Conservation (phyloP, 345 rosid species). For the Pistacia integerrima region DNA sequence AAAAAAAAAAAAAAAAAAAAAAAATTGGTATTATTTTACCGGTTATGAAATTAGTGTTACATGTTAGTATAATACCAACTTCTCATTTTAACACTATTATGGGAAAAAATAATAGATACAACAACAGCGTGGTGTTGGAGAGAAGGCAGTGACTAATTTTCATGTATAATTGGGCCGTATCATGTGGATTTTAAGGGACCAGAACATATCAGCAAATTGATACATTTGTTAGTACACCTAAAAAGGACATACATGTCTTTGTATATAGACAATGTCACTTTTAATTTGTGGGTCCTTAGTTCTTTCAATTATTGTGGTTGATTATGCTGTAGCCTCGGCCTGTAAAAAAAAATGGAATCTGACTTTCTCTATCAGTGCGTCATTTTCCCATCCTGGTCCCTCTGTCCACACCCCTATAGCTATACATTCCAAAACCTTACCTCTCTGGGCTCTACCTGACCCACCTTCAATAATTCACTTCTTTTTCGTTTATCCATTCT, state of each 20-base stretch:
- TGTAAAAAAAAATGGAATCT: conserved; percentile 8
- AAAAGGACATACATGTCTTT: conserved; percentile 25
- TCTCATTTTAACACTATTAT: no score
- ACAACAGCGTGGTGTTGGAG: no score
- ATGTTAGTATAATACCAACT: no score
- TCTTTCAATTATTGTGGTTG: conserved; percentile 35
- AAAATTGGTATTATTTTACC: no score
- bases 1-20: no score
- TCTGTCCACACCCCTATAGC: background rate
- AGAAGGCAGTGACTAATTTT: no score
- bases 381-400: conserved; percentile 18
- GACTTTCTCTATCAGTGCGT: conserved; percentile 21
- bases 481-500: background rate
- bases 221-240: background rate
- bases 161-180: no score
- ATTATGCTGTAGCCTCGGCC: conserved; percentile 11
- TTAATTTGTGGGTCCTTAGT: conserved; percentile 30
- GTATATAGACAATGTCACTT: conserved; percentile 10
- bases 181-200: conserved; percentile 3
- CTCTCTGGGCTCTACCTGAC: background rate
- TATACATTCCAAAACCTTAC: conserved; percentile 6
- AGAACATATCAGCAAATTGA: background rate
- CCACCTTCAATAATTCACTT: conserved; percentile 20
- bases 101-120: no score
- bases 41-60: no score